Base-by-base conservation (phyloP, 371 early-diverging fungal genomes). In the Rhizomucor pusillus region DNA sequence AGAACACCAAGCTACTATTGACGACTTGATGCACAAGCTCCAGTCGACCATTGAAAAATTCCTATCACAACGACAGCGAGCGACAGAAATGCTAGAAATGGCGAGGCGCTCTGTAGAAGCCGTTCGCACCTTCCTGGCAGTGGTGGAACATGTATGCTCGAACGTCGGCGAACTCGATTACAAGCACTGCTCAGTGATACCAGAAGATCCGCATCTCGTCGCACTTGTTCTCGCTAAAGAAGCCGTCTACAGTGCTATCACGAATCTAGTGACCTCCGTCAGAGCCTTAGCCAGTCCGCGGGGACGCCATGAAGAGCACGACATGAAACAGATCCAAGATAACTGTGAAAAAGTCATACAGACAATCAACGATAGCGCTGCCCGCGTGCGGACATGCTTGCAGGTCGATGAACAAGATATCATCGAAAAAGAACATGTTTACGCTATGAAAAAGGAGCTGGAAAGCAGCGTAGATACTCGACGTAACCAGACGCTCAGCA, bases 191-290 rank as follows among this genome's bases (percentile, higher is more conserved):
- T 69, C 69, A 9, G 50, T 59, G 18, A 71, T 71, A 19, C 71
- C 73, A 3, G 71, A 72, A 35, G 75, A 78, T 49, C 73, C 75
- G 1, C 66, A 65, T 40, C 44, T 74, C 25, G 69, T 75, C 5
- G 56, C 71, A 3, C 49, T 78, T 11, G 65, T 78, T 4, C 52
- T 78, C 23, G 62, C 73, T 44, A 78, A 78, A 46, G 79, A 78
- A 47, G 61, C 71, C 5, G 71, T 75, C 0, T 75, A 78, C 48
- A 75, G 69, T 20, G 69, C 78, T 20, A 74, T 73, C 36, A 77
- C 78, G 5, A 68, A 70, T 52, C 43, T 77, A 9, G 78, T 77
- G 16, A 74, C 78, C 1, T 67, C 73, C 9, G 71, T 74, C 9
- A 59, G 78, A 24, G 69, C 67, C 5, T 44, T 70, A 14, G 59